These are phyloP conservation scores for Paramarasmius palmivorus DNA, from an alignment of 1,284 basidiomycete genomes.

Conservation along the genomic window DNA sequence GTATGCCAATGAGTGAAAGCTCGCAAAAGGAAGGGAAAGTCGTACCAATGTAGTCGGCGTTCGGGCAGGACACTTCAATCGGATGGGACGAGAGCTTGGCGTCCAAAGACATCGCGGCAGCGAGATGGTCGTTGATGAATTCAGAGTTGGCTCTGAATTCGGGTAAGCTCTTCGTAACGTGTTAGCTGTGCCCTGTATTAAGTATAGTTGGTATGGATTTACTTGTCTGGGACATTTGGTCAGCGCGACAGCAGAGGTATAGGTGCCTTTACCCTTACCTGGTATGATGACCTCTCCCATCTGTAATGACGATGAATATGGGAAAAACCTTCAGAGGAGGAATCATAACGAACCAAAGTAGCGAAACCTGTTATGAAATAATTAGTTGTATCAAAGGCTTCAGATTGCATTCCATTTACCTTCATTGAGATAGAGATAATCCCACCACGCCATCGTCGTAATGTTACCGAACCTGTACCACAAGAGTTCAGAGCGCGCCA, in stretches of 20 bases:
- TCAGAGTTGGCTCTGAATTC: slow-evolving; percentile 77
- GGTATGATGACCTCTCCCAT: slow-evolving; percentile 93
- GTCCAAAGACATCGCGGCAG: slow-evolving; percentile 78
- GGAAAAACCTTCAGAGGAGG: neutral
- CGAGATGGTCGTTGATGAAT: slow-evolving; percentile 67
- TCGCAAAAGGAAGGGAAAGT: neutral
- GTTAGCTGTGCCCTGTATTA: neutral
- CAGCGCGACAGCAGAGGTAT: slow-evolving; percentile 2
- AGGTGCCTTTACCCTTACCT: slow-evolving; percentile 44
- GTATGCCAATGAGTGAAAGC: neutral
- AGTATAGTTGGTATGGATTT: slow-evolving; percentile 5
- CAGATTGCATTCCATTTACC: slow-evolving; percentile 33
- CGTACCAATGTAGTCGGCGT: slow-evolving; percentile 77
- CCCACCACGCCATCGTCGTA: slow-evolving; percentile 96
- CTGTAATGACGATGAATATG: slow-evolving; percentile 33
- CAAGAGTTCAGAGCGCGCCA: neutral
- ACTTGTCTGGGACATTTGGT: slow-evolving; percentile 47
- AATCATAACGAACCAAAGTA: slow-evolving; percentile 53
- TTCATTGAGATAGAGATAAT: slow-evolving; percentile 86
- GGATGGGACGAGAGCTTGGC: slow-evolving; percentile 92
- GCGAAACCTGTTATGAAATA: slow-evolving; percentile 71
- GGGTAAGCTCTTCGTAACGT: slow-evolving; percentile 61
- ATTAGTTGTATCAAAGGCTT: neutral
- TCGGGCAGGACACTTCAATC: slow-evolving; percentile 90
- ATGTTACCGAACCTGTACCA: slow-evolving; percentile 82